Conservation (phyloP, 768 basidiomycete genomes). For the Amanita polypyramis region DNA sequence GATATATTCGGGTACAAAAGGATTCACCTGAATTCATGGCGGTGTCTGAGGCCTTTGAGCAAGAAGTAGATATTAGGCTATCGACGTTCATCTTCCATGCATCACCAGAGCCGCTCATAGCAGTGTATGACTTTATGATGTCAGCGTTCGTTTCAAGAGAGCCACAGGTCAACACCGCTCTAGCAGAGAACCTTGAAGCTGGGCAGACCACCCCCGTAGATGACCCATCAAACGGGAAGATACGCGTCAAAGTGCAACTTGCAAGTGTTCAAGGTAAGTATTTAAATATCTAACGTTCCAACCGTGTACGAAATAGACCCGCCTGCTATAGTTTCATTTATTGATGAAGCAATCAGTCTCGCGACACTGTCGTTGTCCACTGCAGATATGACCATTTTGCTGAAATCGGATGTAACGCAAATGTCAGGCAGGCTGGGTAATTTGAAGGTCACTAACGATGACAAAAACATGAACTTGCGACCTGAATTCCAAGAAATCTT, state of each 20-base stretch:
- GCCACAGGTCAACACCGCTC: neutral
- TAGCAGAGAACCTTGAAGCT: neutral
- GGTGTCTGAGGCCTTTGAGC: conserved; percentile 76
- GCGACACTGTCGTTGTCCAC: conserved; percentile 88
- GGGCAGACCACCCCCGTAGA: neutral
- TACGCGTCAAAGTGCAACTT: conserved; percentile 73
- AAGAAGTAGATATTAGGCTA: conserved; percentile 75
- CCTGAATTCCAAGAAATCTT: conserved; percentile 76
- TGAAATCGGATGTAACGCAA: conserved; percentile 63
- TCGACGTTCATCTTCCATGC: conserved; percentile 87
- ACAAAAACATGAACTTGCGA: conserved; percentile 34
- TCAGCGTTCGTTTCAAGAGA: conserved; percentile 75
- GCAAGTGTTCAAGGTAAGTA: conserved; percentile 70
- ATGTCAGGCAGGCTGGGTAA: conserved; percentile 78
- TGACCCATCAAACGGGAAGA: conserved; percentile 36
- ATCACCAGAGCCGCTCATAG: conserved; percentile 83
- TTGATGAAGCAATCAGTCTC: conserved; percentile 58
- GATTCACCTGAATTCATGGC: conserved; percentile 79
- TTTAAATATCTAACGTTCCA: neutral
- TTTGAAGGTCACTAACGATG: conserved; percentile 73
- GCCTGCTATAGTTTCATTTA: conserved; percentile 50
- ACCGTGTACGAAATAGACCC: neutral
- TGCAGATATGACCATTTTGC: conserved; percentile 72
- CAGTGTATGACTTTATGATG: conserved; percentile 95
- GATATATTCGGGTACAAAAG: conserved; percentile 72